Evolutionary conservation across 140 eudicot species (phyloP).

Genomic region (Bidens hawaiensis): DNA sequence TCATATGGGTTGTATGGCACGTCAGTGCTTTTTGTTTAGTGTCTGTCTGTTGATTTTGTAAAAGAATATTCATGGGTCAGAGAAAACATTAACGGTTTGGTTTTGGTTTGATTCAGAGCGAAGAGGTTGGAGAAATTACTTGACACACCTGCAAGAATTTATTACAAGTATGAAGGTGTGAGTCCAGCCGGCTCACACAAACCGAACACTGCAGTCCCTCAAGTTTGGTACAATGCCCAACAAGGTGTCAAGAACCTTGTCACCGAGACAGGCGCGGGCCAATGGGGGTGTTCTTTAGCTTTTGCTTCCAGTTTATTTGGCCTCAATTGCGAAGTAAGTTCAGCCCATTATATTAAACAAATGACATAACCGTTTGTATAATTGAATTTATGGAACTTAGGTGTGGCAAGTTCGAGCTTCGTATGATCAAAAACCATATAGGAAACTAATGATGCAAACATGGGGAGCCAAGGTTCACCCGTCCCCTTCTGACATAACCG

Average conservation of each 20-base stretch:
- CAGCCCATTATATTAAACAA: background rate
- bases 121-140: slow-evolving; percentile 95
- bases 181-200: slow-evolving; percentile 99
- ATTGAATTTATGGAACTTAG: slow-evolving; percentile 17
- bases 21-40: background rate
- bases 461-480: slow-evolving; percentile 99
- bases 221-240: slow-evolving; percentile 91
- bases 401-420: slow-evolving; percentile 99
- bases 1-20: no score
- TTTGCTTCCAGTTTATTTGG: slow-evolving; percentile 88
- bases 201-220: slow-evolving; percentile 95
- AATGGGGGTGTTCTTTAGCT: slow-evolving; percentile 94
- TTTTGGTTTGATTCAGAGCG: slow-evolving; percentile 56
- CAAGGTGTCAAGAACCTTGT: slow-evolving; percentile 82
- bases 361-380: background rate
- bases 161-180: slow-evolving; percentile 93
- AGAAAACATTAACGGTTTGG: slow-evolving; percentile 14
- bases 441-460: slow-evolving; percentile 95
- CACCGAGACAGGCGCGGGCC: slow-evolving; percentile 99
- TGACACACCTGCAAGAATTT: slow-evolving; percentile 93
- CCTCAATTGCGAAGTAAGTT: slow-evolving; percentile 75
- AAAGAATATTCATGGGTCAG: background rate
- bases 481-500: slow-evolving; percentile 77
- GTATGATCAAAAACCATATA: slow-evolving; percentile 89
- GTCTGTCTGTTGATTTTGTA: background rate